Evolutionary conservation across 2,329 filamentous ascomycete genomes (phyloP).

Genomic region (Parastagonospora nodorum): DNA sequence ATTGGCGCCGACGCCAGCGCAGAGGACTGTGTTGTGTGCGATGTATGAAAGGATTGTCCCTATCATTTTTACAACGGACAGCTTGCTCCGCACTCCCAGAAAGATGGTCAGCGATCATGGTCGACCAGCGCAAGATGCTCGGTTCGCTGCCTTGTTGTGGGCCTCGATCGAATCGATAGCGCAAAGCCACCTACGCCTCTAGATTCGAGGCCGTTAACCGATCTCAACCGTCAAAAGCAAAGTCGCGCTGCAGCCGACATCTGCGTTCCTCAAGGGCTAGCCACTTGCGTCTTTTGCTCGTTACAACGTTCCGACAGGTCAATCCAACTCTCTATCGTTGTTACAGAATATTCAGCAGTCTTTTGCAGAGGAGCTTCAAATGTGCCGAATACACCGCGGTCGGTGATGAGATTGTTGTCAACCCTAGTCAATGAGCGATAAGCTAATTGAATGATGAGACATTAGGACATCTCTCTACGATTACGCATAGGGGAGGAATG

Average conservation of each 20-base stretch:
- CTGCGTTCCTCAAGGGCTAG: slow-evolving; percentile 30
- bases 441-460: no score
- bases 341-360: no score
- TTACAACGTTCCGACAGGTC: slow-evolving; percentile 23
- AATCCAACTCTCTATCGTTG: slow-evolving; percentile 5
- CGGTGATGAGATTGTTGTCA: neutral
- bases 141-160: slow-evolving; percentile 11
- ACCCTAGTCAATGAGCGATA: neutral
- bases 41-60: slow-evolving; percentile 7
- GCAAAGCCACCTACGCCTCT: slow-evolving; percentile 8
- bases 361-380: no score
- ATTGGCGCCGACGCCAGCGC: slow-evolving; percentile 24
- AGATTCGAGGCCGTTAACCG: slow-evolving; percentile 15
- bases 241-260: slow-evolving; percentile 33
- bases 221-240: slow-evolving; percentile 23
- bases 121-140: slow-evolving; percentile 21
- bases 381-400: no score
- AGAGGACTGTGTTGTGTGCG: slow-evolving; percentile 13
- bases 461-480: neutral
- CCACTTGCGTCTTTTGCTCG: slow-evolving; percentile 28
- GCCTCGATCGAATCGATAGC: slow-evolving; percentile 7
- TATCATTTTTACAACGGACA: slow-evolving; percentile 15
- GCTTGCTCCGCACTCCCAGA: slow-evolving; percentile 29
- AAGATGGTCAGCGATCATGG: slow-evolving; percentile 9
- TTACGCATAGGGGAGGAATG: neutral